A percentile compares a stretch with the other conserved stretches of the same genome.
These are phyloP conservation scores for Erigeron canadensis DNA, from an alignment of 129 eudicot species.

Conservation along the genomic window DNA sequence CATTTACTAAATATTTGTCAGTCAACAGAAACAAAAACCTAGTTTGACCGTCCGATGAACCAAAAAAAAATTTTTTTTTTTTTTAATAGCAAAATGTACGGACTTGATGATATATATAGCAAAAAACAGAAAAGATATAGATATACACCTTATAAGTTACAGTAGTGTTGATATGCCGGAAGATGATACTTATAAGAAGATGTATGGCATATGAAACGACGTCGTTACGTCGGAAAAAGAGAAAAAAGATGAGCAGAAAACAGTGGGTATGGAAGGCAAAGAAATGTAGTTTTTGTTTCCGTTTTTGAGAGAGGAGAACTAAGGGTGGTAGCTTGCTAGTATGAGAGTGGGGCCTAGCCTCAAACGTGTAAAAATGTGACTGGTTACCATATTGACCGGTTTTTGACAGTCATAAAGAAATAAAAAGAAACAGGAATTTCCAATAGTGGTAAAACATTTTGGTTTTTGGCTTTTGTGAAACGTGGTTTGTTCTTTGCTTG, in stretches of 20 bases:
- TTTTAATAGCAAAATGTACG: too few species aligned
- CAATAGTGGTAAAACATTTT: background rate
- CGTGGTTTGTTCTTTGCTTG: background rate
- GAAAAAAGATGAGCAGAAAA: background rate
- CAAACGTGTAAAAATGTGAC: background rate
- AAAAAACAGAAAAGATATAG: too few species aligned
- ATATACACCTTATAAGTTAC: too few species aligned
- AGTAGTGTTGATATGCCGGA: background rate
- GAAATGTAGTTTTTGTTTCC: background rate
- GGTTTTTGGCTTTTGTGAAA: background rate
- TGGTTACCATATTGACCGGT: background rate
- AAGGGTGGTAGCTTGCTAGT: background rate
- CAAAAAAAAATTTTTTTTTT: too few species aligned
- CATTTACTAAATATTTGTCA: too few species aligned
- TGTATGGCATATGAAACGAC: background rate
- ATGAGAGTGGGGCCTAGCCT: background rate
- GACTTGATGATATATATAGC: too few species aligned
- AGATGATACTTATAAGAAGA: background rate
- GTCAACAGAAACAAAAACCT: too few species aligned
- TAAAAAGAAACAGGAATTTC: background rate
- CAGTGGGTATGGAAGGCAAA: background rate
- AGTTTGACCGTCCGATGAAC: too few species aligned
- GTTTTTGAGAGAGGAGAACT: background rate
- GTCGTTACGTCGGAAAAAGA: background rate
- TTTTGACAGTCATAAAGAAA: background rate